Percentiles rank a stretch among this genome's conserved stretches.
Conservation (phyloP, 2,329 filamentous ascomycete genomes). For the Colletotrichum somersetense region DNA sequence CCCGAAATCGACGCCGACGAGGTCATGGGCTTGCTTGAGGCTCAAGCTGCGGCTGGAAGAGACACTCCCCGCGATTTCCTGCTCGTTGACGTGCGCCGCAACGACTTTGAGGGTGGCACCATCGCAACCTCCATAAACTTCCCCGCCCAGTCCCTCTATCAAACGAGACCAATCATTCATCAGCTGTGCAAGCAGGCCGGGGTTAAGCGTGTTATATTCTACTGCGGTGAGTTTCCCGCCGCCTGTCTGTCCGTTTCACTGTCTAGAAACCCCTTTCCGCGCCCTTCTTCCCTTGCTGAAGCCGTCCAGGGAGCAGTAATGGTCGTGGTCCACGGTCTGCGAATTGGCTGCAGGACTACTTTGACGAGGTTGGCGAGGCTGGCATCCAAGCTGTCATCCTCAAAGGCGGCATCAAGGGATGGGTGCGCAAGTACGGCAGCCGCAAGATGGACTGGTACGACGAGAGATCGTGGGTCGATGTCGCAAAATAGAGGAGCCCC, state of each 20-base stretch:
- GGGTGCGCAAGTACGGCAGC: conserved; percentile 63
- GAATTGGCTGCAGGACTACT: conserved; percentile 69
- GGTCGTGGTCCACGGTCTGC: conserved; percentile 66
- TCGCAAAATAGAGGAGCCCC: conserved; percentile 3
- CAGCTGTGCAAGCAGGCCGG: conserved; percentile 63
- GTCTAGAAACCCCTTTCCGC: not conserved
- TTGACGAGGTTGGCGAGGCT: conserved; percentile 59
- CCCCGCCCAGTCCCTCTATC: conserved; percentile 67
- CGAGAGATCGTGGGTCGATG: conserved; percentile 52
- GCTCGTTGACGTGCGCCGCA: conserved; percentile 66
- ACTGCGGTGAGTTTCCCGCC: conserved; percentile 60
- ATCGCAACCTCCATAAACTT: conserved; percentile 70
- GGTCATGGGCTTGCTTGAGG: conserved; percentile 57
- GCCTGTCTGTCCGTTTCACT: not conserved
- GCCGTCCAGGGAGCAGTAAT: conserved; percentile 60
- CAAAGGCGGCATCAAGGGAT: conserved; percentile 66
- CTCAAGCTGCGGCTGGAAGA: conserved; percentile 48
- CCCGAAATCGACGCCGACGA: conserved; percentile 55
- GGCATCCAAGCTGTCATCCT: conserved; percentile 61
- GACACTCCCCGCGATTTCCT: conserved; percentile 54
- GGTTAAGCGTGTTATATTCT: conserved; percentile 64
- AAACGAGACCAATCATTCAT: conserved; percentile 61
- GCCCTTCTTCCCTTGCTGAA: conserved; percentile 6
- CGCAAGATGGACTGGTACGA: conserved; percentile 65
- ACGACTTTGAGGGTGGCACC: conserved; percentile 70